Percentiles rank a stretch among this genome's conserved stretches.
Evolutionary conservation across 441 rosid species (phyloP).

Genomic region (Gossypium davidsonii): DNA sequence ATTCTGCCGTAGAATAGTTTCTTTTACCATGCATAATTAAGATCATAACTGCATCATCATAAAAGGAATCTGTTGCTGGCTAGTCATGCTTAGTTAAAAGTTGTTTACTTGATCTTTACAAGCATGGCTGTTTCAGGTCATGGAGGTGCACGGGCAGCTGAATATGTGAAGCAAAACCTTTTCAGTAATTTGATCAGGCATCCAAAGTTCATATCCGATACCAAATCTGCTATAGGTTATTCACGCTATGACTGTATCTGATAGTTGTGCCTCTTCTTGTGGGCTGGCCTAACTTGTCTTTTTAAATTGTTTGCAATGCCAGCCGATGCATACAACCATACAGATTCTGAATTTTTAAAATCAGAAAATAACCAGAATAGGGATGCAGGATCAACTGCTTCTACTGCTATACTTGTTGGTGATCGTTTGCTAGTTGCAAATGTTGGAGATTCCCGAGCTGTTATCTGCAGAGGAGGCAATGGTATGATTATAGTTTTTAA

Average conservation of each 20-base stretch:
- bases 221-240: constrained; percentile 85
- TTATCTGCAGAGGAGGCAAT: constrained; percentile 85
- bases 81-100: not conserved
- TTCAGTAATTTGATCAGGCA: constrained; percentile 91
- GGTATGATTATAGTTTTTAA: constrained; percentile 40
- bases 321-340: constrained; percentile 91
- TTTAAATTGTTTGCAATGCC: constrained; percentile 16
- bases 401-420: constrained; percentile 94
- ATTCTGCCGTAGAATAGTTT: not conserved
- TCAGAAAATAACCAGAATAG: constrained; percentile 85
- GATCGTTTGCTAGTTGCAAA: constrained; percentile 94
- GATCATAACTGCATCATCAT: not conserved
- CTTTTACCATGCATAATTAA: constrained; percentile 5
- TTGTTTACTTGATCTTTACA: not conserved
- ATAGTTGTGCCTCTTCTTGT: not conserved
- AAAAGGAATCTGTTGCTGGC: not conserved
- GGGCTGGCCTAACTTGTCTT: constrained; percentile 13
- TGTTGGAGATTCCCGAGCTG: constrained; percentile 99
- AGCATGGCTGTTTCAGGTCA: constrained; percentile 55
- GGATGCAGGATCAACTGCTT: constrained; percentile 99
- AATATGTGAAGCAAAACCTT: constrained; percentile 88
- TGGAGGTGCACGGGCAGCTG: constrained; percentile 99
- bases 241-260: constrained; percentile 9
- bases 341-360: constrained; percentile 86
- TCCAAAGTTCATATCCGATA: constrained; percentile 92